Evolutionary conservation across 2,329 filamentous ascomycete species (phyloP).

Genomic region (Penicillium sp.): DNA sequence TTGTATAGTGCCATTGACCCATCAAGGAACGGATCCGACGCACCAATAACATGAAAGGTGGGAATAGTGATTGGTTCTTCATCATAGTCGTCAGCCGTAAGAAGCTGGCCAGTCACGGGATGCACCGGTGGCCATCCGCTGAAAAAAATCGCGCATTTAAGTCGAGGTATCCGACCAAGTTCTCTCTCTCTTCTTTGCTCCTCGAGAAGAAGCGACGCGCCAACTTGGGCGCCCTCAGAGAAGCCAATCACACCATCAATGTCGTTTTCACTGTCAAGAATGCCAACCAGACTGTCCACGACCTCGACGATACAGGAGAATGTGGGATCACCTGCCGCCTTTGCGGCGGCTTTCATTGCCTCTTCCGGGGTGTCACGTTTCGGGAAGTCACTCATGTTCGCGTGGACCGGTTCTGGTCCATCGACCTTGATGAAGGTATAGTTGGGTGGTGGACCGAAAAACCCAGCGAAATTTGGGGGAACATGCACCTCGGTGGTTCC

Average conservation of each 20-base stretch:
- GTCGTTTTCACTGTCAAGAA: conserved; percentile 21
- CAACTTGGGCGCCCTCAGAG: conserved; percentile 28
- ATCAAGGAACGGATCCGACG: conserved; percentile 42
- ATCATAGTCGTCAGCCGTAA: conserved; percentile 20
- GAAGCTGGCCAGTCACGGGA: conserved; percentile 14
- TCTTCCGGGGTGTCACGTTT: conserved; percentile 21
- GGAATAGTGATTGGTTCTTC: conserved; percentile 24
- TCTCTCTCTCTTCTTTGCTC: conserved; percentile 17
- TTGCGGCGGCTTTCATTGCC: conserved; percentile 15
- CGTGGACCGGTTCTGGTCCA: conserved; percentile 4
- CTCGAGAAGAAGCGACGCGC: conserved; percentile 26
- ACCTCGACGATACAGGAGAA: conserved; percentile 15
- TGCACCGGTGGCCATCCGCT: conserved; percentile 25
- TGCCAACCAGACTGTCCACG: conserved; percentile 16
- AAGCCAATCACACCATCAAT: conserved; percentile 30
- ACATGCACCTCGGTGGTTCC: conserved; percentile 15
- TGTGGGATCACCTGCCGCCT: conserved; percentile 17
- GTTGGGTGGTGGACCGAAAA: conserved; percentile 26
- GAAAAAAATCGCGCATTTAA: conserved; percentile 28
- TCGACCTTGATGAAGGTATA: conserved; percentile 18
- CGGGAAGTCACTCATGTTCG: conserved; percentile 22
- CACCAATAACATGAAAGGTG: conserved; percentile 36
- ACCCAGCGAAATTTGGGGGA: conserved; percentile 15
- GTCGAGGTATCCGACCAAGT: conserved; percentile 15
- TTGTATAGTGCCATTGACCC: conserved; percentile 45